Evolutionary conservation across 2,329 filamentous ascomycete genomes (phyloP).

Genomic region (Knoxdaviesia capensis): DNA sequence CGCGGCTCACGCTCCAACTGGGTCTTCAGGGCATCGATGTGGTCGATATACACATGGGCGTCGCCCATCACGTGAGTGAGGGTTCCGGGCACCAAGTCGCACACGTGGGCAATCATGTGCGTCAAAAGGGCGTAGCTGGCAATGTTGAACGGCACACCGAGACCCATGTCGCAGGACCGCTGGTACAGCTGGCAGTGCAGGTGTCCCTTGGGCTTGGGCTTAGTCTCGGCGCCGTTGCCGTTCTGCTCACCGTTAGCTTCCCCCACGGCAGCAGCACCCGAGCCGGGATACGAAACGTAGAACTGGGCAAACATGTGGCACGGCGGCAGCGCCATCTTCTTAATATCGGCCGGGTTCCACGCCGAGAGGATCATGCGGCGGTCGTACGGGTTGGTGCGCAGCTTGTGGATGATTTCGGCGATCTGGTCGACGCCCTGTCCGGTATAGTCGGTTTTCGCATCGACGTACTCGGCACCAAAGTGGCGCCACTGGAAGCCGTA

Average conservation of each 20-base stretch:
- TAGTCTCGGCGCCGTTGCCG: constrained; percentile 11
- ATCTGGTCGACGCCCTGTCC: constrained; percentile 87
- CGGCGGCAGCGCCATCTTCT: constrained; percentile 78
- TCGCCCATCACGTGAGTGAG: constrained; percentile 95
- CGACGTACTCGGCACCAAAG: constrained; percentile 79
- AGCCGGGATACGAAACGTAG: constrained; percentile 56
- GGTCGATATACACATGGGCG: constrained; percentile 89
- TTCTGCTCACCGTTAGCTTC: constrained; percentile 7
- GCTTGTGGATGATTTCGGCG: constrained; percentile 70
- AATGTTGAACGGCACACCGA: constrained; percentile 96
- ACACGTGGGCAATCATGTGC: constrained; percentile 83
- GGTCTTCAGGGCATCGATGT: constrained; percentile 59
- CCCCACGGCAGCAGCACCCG: constrained; percentile 2
- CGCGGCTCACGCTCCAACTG: constrained; percentile 67
- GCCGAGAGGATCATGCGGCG: constrained; percentile 76
- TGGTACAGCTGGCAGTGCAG: constrained; percentile 86
- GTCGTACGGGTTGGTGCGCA: constrained; percentile 70
- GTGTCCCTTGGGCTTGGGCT: constrained; percentile 40
- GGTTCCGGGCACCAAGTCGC: constrained; percentile 64
- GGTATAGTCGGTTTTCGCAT: constrained; percentile 61
- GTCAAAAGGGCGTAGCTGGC: constrained; percentile 84
- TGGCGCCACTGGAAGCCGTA: constrained; percentile 99
- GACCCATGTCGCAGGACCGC: constrained; percentile 86
- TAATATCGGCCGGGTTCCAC: constrained; percentile 80
- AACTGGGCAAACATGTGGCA: constrained; percentile 98